Conservation (phyloP, 2,329 filamentous ascomycete genomes). For the Xylariaceae sp. region DNA sequence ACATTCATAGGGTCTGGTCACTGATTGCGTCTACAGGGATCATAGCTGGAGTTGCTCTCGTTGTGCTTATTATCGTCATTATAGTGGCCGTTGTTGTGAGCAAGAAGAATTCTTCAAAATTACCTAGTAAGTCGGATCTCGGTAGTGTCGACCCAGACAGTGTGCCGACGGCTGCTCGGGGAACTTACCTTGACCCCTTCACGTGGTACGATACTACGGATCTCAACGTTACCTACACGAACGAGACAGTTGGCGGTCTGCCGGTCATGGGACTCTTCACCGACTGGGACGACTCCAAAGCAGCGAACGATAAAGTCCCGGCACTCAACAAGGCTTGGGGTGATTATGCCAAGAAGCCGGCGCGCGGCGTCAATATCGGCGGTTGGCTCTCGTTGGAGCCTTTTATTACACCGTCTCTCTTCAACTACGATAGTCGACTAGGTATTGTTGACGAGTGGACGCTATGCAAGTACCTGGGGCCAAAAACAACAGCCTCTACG, state of each 20-base stretch:
- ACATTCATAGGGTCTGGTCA: not conserved
- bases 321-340: constrained; percentile 78
- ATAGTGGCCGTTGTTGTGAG: constrained; percentile 70
- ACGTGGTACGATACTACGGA: constrained; percentile 88
- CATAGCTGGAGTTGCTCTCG: constrained; percentile 57
- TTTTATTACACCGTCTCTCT: constrained; percentile 93
- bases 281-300: constrained; percentile 82
- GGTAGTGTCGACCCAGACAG: constrained; percentile 59
- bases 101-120: constrained; percentile 61
- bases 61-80: constrained; percentile 71
- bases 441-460: constrained; percentile 89
- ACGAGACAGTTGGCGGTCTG: constrained; percentile 82
- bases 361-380: constrained; percentile 89
- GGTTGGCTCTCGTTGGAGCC: constrained; percentile 95
- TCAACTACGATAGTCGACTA: constrained; percentile 68
- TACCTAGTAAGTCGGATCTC: constrained; percentile 53
- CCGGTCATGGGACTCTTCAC: constrained; percentile 88
- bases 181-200: constrained; percentile 85
- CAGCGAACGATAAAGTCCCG: constrained; percentile 81
- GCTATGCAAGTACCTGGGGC: constrained; percentile 73
- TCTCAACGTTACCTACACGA: constrained; percentile 95
- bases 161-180: constrained; percentile 71
- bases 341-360: constrained; percentile 77
- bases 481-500: constrained; percentile 64
- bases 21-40: constrained; percentile 56